Percentiles rank a stretch among this genome's conserved stretches.
phyloP scores from a whole-genome alignment of 2,329 filamentous ascomycete genomes.

The Colletotrichum gloeosporioides region DNA sequence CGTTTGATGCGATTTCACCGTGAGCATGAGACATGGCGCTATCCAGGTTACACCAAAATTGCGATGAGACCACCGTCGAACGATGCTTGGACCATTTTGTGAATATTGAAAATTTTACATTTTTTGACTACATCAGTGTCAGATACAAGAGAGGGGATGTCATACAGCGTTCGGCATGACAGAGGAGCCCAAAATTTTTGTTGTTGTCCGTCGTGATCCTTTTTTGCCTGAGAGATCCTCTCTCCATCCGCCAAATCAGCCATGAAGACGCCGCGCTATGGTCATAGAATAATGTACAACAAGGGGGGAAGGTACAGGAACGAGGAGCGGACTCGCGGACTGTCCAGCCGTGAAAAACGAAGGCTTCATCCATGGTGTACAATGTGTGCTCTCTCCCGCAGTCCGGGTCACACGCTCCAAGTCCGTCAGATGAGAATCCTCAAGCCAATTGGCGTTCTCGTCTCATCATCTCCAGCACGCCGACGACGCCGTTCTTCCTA shows the following conservation, averaged over 20 bases:
- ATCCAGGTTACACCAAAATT: background rate
- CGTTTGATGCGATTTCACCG: background rate
- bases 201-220: conserved; percentile 1
- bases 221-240: conserved; percentile 3
- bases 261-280: conserved; percentile 41
- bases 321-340: background rate
- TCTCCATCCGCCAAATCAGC: conserved; percentile 12
- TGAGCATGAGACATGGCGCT: background rate
- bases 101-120: background rate
- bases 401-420: conserved; percentile 6
- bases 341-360: background rate
- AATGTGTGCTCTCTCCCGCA: background rate
- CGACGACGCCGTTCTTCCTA: conserved; percentile 62
- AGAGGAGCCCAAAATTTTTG: conserved; percentile 3
- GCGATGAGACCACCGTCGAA: background rate
- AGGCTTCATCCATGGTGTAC: conserved; percentile 8
- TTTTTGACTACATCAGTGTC: background rate
- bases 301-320: conserved; percentile 13
- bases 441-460: conserved; percentile 37
- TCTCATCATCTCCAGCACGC: conserved; percentile 61
- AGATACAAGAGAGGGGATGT: conserved; percentile 45
- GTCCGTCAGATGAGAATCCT: background rate
- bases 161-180: conserved; percentile 29
- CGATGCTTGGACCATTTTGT: background rate
- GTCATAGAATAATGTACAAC: conserved; percentile 36